Evolutionary conservation across 305 asterid species (phyloP).

Genomic region (Striga hermonthica): DNA sequence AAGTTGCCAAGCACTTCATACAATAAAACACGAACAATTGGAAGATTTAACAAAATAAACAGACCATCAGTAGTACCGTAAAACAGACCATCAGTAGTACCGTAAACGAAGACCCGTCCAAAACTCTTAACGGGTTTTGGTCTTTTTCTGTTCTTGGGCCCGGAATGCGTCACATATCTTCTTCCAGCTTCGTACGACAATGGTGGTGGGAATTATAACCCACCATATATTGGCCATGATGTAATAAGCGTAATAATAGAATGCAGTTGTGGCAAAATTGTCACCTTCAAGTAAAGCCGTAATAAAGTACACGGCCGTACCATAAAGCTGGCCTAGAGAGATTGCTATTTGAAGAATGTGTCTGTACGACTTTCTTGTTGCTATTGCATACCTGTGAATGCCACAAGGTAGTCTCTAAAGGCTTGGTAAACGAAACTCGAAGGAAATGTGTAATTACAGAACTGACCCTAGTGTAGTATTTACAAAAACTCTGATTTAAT

Average conservation of each 20-base stretch:
- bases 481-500: no score
- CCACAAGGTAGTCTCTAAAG: not conserved
- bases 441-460: not conserved
- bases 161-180: slow-evolving; percentile 60
- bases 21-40: no score
- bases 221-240: slow-evolving; percentile 74
- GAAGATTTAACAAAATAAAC: not conserved
- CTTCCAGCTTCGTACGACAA: slow-evolving; percentile 67
- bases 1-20: no score
- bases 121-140: slow-evolving; percentile 40
- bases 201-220: slow-evolving; percentile 63
- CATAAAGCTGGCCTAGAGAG: slow-evolving; percentile 83
- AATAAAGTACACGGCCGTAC: slow-evolving; percentile 62
- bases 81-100: not conserved
- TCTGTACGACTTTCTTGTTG: slow-evolving; percentile 59
- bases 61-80: not conserved
- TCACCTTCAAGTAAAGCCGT: slow-evolving; percentile 84
- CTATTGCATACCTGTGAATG: slow-evolving; percentile 69
- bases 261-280: slow-evolving; percentile 57
- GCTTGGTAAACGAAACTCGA: not conserved
- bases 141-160: slow-evolving; percentile 51
- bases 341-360: slow-evolving; percentile 69
- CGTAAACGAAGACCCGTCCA: not conserved
- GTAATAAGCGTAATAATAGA: slow-evolving; percentile 63
- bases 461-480: not conserved